A percentile compares a stretch with the other conserved stretches of the same genome.
These are phyloP conservation scores for Xylariaceae sp. DNA, from an alignment of 2,329 filamentous ascomycete genomes.

Conservation along the genomic window DNA sequence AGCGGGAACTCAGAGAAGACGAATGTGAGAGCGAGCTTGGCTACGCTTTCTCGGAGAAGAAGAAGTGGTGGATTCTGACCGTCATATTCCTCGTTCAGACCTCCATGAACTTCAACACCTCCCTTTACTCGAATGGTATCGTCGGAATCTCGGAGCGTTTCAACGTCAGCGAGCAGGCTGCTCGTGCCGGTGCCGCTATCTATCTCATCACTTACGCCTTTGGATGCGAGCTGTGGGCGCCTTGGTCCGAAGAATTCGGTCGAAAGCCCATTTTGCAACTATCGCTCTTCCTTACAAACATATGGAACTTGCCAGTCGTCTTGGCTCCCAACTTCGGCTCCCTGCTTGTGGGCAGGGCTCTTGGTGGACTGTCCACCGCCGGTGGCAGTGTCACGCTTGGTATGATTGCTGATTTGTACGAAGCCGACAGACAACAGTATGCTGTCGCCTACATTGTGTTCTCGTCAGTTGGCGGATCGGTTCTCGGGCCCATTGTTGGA, in stretches of 20 bases:
- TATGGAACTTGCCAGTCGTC: conserved; percentile 70
- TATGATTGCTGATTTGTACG: conserved; percentile 73
- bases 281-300: conserved; percentile 70
- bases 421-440: conserved; percentile 67
- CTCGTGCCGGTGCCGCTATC: conserved; percentile 69
- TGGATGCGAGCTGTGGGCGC: conserved; percentile 84
- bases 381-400: conserved; percentile 70
- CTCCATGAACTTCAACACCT: conserved; percentile 78
- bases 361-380: conserved; percentile 67
- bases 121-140: conserved; percentile 67
- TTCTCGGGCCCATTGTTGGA: conserved; percentile 74
- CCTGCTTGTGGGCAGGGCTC: conserved; percentile 64
- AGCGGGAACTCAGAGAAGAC: conserved; percentile 28
- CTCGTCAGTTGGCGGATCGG: conserved; percentile 72
- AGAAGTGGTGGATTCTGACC: conserved; percentile 71
- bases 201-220: conserved; percentile 80
- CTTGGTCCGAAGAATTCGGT: conserved; percentile 81
- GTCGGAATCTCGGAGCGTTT: conserved; percentile 65
- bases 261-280: conserved; percentile 71
- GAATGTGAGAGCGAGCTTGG: conserved; percentile 66
- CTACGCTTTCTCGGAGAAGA: conserved; percentile 55
- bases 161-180: conserved; percentile 62
- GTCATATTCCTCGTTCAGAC: conserved; percentile 71
- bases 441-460: conserved; percentile 75
- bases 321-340: conserved; percentile 69